Percentiles rank a stretch among this genome's conserved stretches.
phyloP scores from a whole-genome alignment of 2,329 filamentous ascomycete genomes.

The Aspergillus sp. region DNA sequence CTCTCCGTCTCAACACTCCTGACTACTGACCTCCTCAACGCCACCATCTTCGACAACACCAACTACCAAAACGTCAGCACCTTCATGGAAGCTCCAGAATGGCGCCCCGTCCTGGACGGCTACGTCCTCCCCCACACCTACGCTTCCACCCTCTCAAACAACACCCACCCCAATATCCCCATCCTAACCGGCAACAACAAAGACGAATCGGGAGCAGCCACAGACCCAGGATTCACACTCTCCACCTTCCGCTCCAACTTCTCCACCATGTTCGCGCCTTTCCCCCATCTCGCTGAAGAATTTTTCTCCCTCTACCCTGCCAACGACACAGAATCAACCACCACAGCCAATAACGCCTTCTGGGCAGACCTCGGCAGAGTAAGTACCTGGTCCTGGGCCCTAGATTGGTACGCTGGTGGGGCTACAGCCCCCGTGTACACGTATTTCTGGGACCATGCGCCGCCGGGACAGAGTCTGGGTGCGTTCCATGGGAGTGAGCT shows the following conservation, averaged over 20 bases:
- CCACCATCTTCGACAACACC: constrained; percentile 27
- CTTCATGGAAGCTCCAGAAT: constrained; percentile 23
- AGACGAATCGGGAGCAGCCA: constrained; percentile 25
- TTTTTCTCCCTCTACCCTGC: constrained; percentile 29
- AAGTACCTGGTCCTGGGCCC: not conserved
- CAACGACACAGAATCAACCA: not conserved
- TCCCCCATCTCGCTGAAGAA: constrained; percentile 8
- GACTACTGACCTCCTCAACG: constrained; percentile 15
- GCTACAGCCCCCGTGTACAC: not conserved
- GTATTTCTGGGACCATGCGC: not conserved
- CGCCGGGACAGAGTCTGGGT: not conserved
- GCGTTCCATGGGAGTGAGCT: not conserved
- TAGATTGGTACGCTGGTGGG: not conserved
- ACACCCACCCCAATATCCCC: constrained; percentile 27
- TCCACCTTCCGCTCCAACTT: constrained; percentile 19
- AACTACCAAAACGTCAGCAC: constrained; percentile 21
- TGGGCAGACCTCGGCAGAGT: not conserved
- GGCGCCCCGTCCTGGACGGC: constrained; percentile 30
- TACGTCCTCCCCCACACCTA: constrained; percentile 31
- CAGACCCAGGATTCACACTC: constrained; percentile 5
- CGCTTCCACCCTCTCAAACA: constrained; percentile 15
- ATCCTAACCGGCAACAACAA: constrained; percentile 35
- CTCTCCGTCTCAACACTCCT: constrained; percentile 41
- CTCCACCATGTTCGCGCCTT: constrained; percentile 20
- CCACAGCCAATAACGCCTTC: not conserved